Evolutionary conservation across 441 rosid genomes (phyloP).

Genomic region (Biscutella auriculata): DNA sequence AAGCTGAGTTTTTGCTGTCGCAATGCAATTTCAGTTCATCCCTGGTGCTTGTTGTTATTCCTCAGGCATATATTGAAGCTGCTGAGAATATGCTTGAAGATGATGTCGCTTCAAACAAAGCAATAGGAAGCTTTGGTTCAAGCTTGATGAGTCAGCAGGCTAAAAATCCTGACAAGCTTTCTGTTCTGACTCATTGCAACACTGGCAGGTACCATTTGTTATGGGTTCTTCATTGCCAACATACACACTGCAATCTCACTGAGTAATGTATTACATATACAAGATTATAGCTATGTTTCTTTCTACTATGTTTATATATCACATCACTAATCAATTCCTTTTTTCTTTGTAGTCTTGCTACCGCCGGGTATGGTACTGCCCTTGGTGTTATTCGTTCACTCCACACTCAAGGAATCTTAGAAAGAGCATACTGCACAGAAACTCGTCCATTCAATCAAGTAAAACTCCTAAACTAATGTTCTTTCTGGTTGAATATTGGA

Average conservation of each 20-base stretch:
- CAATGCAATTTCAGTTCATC: conserved; percentile 1
- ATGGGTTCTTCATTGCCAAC: neutral
- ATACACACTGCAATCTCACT: neutral
- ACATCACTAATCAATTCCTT: neutral
- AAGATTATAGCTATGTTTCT: too few relatives aligned
- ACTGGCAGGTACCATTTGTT: conserved; percentile 58
- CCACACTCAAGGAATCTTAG: conserved; percentile 50
- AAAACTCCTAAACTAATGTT: neutral
- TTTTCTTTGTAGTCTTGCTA: conserved; percentile 59
- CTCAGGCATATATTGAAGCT: conserved; percentile 65
- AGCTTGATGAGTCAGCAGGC: conserved; percentile 34
- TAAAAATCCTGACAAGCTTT: conserved; percentile 32
- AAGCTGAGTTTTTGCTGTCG: neutral
- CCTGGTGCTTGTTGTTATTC: neutral
- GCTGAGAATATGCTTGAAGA: conserved; percentile 77
- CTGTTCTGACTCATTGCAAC: conserved; percentile 87
- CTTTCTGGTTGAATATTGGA: neutral
- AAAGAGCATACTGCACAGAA: conserved; percentile 86
- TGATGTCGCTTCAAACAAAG: conserved; percentile 80
- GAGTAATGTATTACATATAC: neutral
- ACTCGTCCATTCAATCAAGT: conserved; percentile 96
- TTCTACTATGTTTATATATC: neutral
- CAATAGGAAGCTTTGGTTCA: conserved; percentile 65
- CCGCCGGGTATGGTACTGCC: conserved; percentile 97
- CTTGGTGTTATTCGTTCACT: conserved; percentile 82